Evolutionary conservation across 805 yeast genomes (phyloP).

Genomic region (Hanseniaspora taiwanica): DNA sequence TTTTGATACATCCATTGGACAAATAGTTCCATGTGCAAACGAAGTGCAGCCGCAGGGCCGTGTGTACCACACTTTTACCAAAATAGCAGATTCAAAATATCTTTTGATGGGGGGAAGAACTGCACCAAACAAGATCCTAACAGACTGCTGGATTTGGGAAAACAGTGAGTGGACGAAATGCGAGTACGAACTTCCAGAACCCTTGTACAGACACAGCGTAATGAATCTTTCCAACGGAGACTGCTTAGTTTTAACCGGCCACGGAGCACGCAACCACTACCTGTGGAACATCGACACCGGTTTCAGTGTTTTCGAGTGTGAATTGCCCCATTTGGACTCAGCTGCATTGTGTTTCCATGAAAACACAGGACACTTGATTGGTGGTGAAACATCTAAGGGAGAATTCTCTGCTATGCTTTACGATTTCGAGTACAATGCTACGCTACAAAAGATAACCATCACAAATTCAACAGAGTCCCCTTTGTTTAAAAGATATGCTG

Average conservation of each 20-base stretch:
- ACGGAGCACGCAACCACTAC: not conserved
- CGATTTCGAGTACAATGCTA: constrained; percentile 10
- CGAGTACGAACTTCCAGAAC: constrained; percentile 32
- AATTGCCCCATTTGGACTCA: constrained; percentile 20
- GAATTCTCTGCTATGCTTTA: constrained; percentile 13
- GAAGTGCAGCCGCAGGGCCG: constrained; percentile 26
- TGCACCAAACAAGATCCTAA: constrained; percentile 37
- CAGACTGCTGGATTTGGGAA: constrained; percentile 31
- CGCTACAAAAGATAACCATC: constrained; percentile 18
- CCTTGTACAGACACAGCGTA: constrained; percentile 41
- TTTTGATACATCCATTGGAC: constrained; percentile 3
- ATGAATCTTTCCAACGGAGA: constrained; percentile 17
- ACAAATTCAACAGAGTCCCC: constrained; percentile 17
- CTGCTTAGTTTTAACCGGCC: constrained; percentile 42
- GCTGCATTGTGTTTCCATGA: constrained; percentile 24
- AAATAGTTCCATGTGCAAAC: constrained; percentile 5
- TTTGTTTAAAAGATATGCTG: constrained; percentile 37
- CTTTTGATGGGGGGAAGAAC: constrained; percentile 56
- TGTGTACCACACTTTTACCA: constrained; percentile 44
- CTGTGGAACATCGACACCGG: not conserved
- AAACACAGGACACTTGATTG: constrained; percentile 26
- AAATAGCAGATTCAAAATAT: constrained; percentile 16
- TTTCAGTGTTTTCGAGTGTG: constrained; percentile 2
- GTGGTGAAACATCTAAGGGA: constrained; percentile 33
- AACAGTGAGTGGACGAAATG: not conserved